Percentiles rank a stretch among this genome's conserved stretches.
Conservation (phyloP, 2,329 filamentous ascomycete species). For the Cercospora citrullina region DNA sequence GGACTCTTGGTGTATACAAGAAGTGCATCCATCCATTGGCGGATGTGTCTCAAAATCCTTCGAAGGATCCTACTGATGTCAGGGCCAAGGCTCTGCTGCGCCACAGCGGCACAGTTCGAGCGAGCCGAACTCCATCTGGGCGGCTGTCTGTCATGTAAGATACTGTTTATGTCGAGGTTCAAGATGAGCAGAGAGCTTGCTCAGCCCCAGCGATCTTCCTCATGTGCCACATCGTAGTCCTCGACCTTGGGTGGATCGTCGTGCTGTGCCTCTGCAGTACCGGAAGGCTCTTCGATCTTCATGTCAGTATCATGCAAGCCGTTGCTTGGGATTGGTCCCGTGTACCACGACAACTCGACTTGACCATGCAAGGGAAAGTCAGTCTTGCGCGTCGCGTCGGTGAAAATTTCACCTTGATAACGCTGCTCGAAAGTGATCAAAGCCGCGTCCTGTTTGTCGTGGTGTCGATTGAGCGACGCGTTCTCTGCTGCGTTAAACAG, state of each 20-base stretch:
- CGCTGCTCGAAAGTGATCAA: constrained; percentile 48
- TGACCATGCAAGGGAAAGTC: constrained; percentile 63
- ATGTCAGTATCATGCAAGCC: constrained; percentile 4
- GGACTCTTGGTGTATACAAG: constrained; percentile 10
- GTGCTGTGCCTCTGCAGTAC: constrained; percentile 5
- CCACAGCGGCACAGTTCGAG: constrained; percentile 5
- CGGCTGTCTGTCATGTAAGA: not conserved
- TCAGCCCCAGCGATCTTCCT: constrained; percentile 30
- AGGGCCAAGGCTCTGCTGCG: constrained; percentile 9
- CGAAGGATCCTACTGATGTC: constrained; percentile 11
- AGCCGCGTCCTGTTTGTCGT: constrained; percentile 41
- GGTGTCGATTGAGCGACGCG: constrained; percentile 43
- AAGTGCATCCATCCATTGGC: not conserved
- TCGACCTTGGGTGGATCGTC: constrained; percentile 6
- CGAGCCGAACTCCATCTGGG: constrained; percentile 6
- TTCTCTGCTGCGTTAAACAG: constrained; percentile 41
- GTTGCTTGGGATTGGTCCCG: constrained; percentile 9
- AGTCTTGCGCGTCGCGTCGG: constrained; percentile 21
- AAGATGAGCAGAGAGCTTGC: not conserved
- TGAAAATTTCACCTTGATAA: constrained; percentile 63
- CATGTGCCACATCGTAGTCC: constrained; percentile 28
- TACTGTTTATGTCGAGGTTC: not conserved
- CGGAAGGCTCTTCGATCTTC: constrained; percentile 7
- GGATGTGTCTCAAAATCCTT: not conserved
- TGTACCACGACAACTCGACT: constrained; percentile 64